Evolutionary conservation across 495 filamentous ascomycete genomes (phyloP).

Genomic region (Penicillium tannophilum): DNA sequence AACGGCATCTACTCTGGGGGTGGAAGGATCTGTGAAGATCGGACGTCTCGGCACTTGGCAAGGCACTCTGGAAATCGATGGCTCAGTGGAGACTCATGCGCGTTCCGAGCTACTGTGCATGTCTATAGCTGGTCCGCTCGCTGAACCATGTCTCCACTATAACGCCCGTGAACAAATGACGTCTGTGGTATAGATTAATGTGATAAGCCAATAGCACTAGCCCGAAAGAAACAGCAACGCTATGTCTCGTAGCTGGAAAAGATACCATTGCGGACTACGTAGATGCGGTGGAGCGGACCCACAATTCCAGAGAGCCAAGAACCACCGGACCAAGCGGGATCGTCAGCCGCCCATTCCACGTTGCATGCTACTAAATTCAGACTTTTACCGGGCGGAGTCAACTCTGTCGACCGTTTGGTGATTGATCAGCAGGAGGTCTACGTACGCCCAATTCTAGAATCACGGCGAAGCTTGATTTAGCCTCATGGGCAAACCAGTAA

Average conservation of each 20-base stretch:
- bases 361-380: not conserved
- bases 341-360: not conserved
- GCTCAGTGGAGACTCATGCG: not conserved
- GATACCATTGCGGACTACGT: not conserved
- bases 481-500: not conserved
- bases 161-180: not conserved
- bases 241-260: not conserved
- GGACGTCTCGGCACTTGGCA: not conserved
- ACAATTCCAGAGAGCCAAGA: not conserved
- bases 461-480: not conserved
- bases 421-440: not conserved
- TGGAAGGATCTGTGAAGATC: not conserved
- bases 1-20: not conserved
- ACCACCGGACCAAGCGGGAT: constrained; percentile 4
- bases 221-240: not conserved
- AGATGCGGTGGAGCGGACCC: not conserved
- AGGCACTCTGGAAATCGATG: not conserved
- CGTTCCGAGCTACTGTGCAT: too few relatives aligned
- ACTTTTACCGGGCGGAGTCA: not conserved
- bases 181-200: not conserved
- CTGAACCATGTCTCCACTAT: not conserved
- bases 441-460: not conserved
- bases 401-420: not conserved
- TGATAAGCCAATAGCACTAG: not conserved
- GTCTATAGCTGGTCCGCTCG: not conserved